Base-by-base conservation (phyloP, 352 stramenopile species). In the Phytopythium chamaehyphon region DNA sequence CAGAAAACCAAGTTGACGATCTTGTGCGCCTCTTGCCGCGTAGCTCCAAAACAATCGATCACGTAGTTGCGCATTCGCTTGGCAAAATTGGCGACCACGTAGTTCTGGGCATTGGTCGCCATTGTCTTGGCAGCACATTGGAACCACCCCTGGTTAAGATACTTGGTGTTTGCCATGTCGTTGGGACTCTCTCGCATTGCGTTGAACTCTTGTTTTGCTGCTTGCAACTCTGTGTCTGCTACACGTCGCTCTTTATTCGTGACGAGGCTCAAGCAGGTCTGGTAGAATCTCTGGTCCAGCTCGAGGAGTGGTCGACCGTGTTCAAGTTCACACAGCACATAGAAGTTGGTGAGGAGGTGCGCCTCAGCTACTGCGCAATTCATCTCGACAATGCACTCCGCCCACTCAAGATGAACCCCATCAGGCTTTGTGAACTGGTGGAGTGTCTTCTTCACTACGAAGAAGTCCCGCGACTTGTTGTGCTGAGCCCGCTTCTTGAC, bases 101-200 rank as follows among this genome's bases (percentile, higher is more conserved):
- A 12, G 40, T 57, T 57, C 40, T 57, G 24, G 0, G 31, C 40
- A 37, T 57, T 57, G n/a, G 40, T 50, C 5, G 50, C 40, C 40
- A 57, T 51, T 33, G 39, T 31, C 14, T 9, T 23, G 40, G 45
- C 39, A 24, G 50, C 6, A 43, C 21, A 15, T 8, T 24, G 0
- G 48, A 23, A 40, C 50, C 38, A 14, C 28, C 24, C 3, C 48
- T 35, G 40, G 12, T 42, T 42, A 6, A 42, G 37, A 21, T 42
- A 12, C 6, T 6, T 21, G 6, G 37, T 42, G 37, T 42, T 42
- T n/a, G 37, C 37, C 15, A 7, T 5, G 6, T 21, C 12, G 6
- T 16, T n/a, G 14, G 12, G n/a, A n/a, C n/a, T 21, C n/a, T 12
- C 37, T 42, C 37, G 6, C 37, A 42, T 42, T 21, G 14, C 14